A percentile compares a stretch with the other conserved stretches of the same genome.
phyloP scores from a whole-genome alignment of 2,329 filamentous ascomycete genomes.

The Hypoxylon sp. region DNA sequence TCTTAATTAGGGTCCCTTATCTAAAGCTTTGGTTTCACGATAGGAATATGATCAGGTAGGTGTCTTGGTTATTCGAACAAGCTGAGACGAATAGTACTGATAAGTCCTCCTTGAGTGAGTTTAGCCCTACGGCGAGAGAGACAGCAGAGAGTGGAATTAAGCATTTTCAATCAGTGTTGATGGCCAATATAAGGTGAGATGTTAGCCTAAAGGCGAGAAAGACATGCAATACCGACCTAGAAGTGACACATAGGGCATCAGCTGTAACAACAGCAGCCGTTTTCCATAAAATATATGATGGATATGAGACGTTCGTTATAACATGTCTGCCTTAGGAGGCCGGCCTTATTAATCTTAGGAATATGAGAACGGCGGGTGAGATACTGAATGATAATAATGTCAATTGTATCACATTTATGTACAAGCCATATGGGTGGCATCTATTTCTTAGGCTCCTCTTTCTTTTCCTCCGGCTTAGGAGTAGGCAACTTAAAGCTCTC shows the following conservation, averaged over 20 bases:
- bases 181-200: background rate
- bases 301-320: background rate
- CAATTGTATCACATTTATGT: slow-evolving; percentile 54
- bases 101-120: slow-evolving; percentile 26
- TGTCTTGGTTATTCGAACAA: slow-evolving; percentile 31
- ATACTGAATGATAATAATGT: slow-evolving; percentile 38
- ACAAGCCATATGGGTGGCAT: slow-evolving; percentile 49
- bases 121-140: background rate
- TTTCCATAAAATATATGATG: background rate
- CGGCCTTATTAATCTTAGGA: background rate
- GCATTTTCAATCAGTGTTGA: slow-evolving; percentile 21
- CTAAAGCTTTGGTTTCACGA: background rate
- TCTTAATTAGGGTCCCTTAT: no score
- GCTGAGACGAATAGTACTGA: slow-evolving; percentile 18
- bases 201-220: background rate
- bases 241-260: no score
- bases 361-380: slow-evolving; percentile 7
- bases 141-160: slow-evolving; percentile 19
- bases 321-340: background rate
- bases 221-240: background rate
- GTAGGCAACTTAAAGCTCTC: slow-evolving; percentile 94
- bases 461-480: slow-evolving; percentile 93
- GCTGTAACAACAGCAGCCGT: no score
- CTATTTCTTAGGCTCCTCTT: slow-evolving; percentile 94
- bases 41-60: background rate